Conservation (phyloP, 305 asterid genomes). For the Coffea humblotiana region DNA sequence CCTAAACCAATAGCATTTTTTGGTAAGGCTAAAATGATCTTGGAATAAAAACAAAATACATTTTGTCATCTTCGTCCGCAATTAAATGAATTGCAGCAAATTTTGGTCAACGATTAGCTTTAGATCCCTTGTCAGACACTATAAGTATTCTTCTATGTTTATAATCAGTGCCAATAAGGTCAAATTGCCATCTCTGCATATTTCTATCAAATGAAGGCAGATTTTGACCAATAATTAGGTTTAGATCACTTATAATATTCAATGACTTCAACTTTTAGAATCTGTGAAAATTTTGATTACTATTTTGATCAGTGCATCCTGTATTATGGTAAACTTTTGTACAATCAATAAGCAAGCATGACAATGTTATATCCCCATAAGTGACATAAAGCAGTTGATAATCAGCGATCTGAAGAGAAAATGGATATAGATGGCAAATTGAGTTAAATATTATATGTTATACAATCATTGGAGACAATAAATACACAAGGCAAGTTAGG, state of each 20-base stretch:
- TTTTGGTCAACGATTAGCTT: not conserved
- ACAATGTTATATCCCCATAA: not conserved
- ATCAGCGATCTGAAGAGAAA: not conserved
- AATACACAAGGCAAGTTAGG: no score
- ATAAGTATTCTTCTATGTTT: not conserved
- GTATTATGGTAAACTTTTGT: not conserved
- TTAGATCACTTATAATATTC: not conserved
- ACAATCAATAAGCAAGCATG: not conserved
- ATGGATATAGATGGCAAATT: not conserved
- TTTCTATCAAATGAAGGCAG: not conserved
- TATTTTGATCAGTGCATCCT: not conserved
- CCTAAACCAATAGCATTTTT: not conserved
- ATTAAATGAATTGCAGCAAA: not conserved
- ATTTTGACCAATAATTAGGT: not conserved
- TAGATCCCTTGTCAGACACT: not conserved
- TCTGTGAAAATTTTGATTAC: not conserved
- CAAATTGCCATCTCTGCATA: not conserved
- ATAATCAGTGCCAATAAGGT: not conserved
- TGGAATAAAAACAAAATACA: not conserved
- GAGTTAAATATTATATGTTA: not conserved
- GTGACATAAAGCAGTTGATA: not conserved
- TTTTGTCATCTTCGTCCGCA: not conserved
- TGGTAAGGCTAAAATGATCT: not conserved
- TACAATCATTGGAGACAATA: not conserved
- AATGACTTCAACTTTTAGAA: not conserved